Base-by-base conservation (phyloP, 2,329 filamentous ascomycete species). In the Alternaria sp. region DNA sequence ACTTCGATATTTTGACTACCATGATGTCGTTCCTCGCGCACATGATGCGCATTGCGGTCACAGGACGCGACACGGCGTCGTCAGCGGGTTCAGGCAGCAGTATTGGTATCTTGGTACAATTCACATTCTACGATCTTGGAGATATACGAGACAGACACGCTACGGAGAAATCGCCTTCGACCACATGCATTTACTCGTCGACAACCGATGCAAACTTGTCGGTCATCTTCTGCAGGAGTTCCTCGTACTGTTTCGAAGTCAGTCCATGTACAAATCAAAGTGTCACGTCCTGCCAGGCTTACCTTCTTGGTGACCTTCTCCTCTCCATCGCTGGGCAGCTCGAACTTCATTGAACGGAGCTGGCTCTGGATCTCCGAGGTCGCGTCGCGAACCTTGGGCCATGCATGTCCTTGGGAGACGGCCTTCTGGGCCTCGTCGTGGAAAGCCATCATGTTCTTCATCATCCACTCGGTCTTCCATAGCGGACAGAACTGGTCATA, bases 391-490 rank as follows among this genome's bases (percentile, higher is more conserved):
- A 99, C 91, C 88, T 97, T 97, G 78, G 86, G 85, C 96, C 96
- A 99, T 82, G 85, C 91, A 82, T 95, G 92, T 65, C 96, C 96
- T 81, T 97, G 93, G 6, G 92, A 87, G 78, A 99, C 88, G 7
- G 93, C 94, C 88, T 97, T 98, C 81, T 98, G 95, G 23, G 93
- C 90, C 85, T 99, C 96, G 76, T 99, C 96, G 80, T 97, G 93
- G 88, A 95, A 99, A 62, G 91, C 92, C 86, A 99, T 92, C 90
- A 99, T 98, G 69, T 93, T 91, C 88, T 97, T 97, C 96, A 99
- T 99, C 96, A 99, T 98, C 91, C 96, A 99, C 81, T 97, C 92
- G 0, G 96, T 99, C 90, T 99, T 99, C 96, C 96, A 99, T 77
- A 99, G 88, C 54, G 96, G 96, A 79, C 96, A 99, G 89, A 97